Base-by-base conservation (phyloP, 1,284 basidiomycete species). In the Wallemia hederae region DNA sequence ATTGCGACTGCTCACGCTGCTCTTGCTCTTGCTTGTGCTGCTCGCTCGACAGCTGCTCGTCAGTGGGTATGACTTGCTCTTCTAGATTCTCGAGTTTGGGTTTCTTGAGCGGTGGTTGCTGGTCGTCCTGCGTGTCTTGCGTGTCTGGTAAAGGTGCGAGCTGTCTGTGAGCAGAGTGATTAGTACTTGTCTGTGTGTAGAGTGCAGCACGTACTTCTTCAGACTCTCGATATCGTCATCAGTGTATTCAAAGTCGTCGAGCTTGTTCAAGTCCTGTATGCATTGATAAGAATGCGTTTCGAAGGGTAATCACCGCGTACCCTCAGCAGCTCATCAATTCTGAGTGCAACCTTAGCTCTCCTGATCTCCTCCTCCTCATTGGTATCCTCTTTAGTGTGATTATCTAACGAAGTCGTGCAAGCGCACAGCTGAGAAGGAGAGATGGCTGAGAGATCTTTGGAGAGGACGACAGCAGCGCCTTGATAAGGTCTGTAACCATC, bases 241-340 rank as follows among this genome's bases (percentile, higher is more conserved):
- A 34, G 74, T 72, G 70, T 87, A 82, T 63, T 78, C 75, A 69
- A 94, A 83, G 70, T 88, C 82, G 15, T 83, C 74, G 26, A 92
- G 73, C 66, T 79, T 78, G 59, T 78, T 78, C 59, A 76, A 75
- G 69, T 87, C 85, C 83, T 91, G 67, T 15, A 27, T 28, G 27
- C 25, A 24, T 31, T 55, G n/a, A 59, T 27, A n/a, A 19, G 34
- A 29, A 59, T 19, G 34, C 59, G 26, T 1, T 19, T 29, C 59
- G 14, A 2, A 27, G n/a, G 39, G 1, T 17, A 57, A 60, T 33
- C 29, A 33, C 59, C 33, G 68, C 72, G 65, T 74, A 86, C 87
- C 77, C 88, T 78, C 55, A 91, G 72, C 60, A 87, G 69, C 70
- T 90, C 85, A 68, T 94, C 89, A 60, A 91, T 75, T 60, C 85